A percentile compares a stretch with the other conserved stretches of the same genome.
Evolutionary conservation across 768 basidiomycete species (phyloP).

Genomic region (Auriscalpium vulgare): DNA sequence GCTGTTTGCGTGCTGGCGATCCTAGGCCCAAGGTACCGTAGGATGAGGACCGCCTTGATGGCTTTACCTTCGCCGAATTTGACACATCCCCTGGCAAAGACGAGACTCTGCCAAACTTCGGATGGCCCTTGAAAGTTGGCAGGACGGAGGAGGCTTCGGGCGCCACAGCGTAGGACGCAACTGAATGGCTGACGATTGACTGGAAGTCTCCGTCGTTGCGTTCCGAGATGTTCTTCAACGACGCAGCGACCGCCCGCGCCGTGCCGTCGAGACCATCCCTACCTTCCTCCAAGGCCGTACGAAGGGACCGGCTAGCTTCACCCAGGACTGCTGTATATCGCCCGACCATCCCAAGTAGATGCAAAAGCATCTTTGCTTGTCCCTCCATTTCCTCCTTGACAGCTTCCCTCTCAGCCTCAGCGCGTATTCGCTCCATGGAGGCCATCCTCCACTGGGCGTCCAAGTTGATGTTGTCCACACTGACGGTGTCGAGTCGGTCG

Average conservation of each 20-base stretch:
- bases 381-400: slow-evolving; percentile 52
- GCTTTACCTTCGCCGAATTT: slow-evolving; percentile 27
- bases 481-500: slow-evolving; percentile 67
- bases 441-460: slow-evolving; percentile 58
- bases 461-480: slow-evolving; percentile 61
- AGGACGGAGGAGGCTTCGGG: slow-evolving; percentile 24
- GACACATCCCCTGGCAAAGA: slow-evolving; percentile 37
- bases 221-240: slow-evolving; percentile 48
- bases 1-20: slow-evolving; percentile 35
- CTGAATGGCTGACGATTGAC: slow-evolving; percentile 58
- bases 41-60: slow-evolving; percentile 38
- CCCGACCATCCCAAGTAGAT: slow-evolving; percentile 74
- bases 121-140: slow-evolving; percentile 45
- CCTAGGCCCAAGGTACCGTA: slow-evolving; percentile 25
- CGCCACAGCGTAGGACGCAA: slow-evolving; percentile 45
- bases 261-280: slow-evolving; percentile 29
- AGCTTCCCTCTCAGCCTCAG: slow-evolving; percentile 57
- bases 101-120: slow-evolving; percentile 36
- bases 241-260: slow-evolving; percentile 40
- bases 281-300: slow-evolving; percentile 29
- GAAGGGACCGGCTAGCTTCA: slow-evolving; percentile 43
- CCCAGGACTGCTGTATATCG: slow-evolving; percentile 67
- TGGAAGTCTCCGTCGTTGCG: slow-evolving; percentile 67
- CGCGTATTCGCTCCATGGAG: slow-evolving; percentile 63
- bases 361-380: slow-evolving; percentile 61